A percentile compares a stretch with the other conserved stretches of the same genome.
These are phyloP conservation scores for Cokeromyces recurvatus DNA, from an alignment of 371 early-diverging fungal species.

Conservation along the genomic window DNA sequence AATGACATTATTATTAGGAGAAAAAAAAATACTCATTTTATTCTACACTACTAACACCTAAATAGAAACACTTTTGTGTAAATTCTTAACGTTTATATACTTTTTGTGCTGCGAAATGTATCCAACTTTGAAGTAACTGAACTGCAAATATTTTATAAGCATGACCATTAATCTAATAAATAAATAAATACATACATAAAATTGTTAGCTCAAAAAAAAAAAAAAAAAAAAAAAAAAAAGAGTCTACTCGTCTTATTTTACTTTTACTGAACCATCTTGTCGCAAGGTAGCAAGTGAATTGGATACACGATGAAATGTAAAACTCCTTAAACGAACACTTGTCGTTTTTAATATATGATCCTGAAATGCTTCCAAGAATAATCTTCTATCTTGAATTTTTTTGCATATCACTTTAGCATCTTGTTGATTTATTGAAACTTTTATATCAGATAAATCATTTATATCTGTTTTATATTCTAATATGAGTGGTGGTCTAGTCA, in stretches of 20 bases:
- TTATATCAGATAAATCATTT: not conserved
- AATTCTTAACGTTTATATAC: too few relatives aligned
- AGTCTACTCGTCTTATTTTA: too few relatives aligned
- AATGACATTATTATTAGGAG: too few relatives aligned
- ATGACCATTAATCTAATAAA: not conserved
- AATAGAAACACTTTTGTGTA: too few relatives aligned
- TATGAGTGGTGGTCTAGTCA: not conserved
- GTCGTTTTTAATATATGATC: conserved; percentile 1
- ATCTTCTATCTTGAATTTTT: not conserved
- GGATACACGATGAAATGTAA: not conserved
- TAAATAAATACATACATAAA: not conserved
- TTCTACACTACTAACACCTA: too few relatives aligned
- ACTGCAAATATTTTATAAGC: conserved; percentile 1
- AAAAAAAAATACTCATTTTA: too few relatives aligned
- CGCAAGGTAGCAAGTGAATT: not conserved
- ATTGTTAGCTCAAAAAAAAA: too few relatives aligned
- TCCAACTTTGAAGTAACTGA: too few relatives aligned
- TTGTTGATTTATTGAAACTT: not conserved
- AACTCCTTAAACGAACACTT: not conserved
- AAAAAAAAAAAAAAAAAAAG: too few relatives aligned
- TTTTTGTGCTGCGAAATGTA: too few relatives aligned
- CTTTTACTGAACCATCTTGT: conserved; percentile 1
- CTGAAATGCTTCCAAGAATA: not conserved
- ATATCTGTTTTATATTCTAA: not conserved
- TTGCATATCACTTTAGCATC: not conserved